Base-by-base conservation (phyloP, 805 yeast genomes). In the Kodamaea leandrae region DNA sequence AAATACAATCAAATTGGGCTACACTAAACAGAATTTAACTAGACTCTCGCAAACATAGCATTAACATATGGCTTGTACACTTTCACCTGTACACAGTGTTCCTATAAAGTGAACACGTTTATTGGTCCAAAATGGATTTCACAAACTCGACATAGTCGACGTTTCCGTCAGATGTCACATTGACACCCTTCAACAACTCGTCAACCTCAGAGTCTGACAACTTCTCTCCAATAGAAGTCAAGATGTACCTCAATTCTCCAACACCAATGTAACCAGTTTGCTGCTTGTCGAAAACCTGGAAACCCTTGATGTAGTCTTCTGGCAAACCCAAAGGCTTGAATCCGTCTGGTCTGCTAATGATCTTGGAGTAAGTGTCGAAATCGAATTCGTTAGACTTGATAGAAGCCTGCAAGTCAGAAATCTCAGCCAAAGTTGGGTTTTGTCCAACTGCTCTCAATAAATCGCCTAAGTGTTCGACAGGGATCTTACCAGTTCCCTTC, bases 211-310 rank as follows among this genome's bases (percentile, higher is more conserved):
- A 72, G 53, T 89, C 96, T 12, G 85, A 66, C 53, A 93, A 72
- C 67, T 90, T 90, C 67, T 93, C 99, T 45, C 99, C 99, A 53
- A 93, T 82, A 5, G 96, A 85, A 24, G 99, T 93, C 58, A 93
- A 75, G 62, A 93, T 89, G 67, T 93, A 93, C 63, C 95, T 80
- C 55, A 93, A 77, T 68, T 93, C 98, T 43, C 99, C 99, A 33
- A 93, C 96, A 29, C 97, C 95, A 53, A 93, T 93, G 68, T 83
- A 86, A 4, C 99, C 99, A 14, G 96, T 85, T 49, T 84, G 80
- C 51, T 89, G 96, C 71, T 91, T 93, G 70, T 93, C 99, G 54
- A 93, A 93, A 4, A 93, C 97, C 70, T 93, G 98, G 78, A 93
- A 93, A 0, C 76, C 76, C 60, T 91, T 86, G 58, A 93, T 80